Conservation (phyloP, 805 yeast genomes). For the Candida rishiriensis region DNA sequence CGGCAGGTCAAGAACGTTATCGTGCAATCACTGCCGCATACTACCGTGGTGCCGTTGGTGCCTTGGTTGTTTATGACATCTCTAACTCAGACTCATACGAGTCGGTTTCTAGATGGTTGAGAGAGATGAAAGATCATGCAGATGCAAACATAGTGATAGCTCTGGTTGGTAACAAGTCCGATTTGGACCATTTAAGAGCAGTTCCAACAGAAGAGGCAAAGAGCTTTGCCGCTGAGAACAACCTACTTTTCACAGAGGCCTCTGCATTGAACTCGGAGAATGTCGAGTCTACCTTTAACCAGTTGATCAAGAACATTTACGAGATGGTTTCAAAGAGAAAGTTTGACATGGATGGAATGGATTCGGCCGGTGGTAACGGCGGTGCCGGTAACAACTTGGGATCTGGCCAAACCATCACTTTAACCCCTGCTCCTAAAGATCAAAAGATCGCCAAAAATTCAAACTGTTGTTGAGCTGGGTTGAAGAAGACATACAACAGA, state of each 20-base stretch:
- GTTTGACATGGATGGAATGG: conserved; percentile 76
- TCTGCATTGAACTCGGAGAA: conserved; percentile 92
- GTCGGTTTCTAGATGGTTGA: conserved; percentile 81
- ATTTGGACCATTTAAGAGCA: conserved; percentile 87
- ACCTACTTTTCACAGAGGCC: conserved; percentile 89
- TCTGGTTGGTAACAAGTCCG: conserved; percentile 87
- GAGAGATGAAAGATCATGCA: conserved; percentile 87
- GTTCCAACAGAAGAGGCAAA: conserved; percentile 98
- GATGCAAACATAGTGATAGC: conserved; percentile 94
- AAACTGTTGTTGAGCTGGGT: conserved; percentile 55
- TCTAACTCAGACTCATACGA: conserved; percentile 86
- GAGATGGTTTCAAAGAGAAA: conserved; percentile 93
- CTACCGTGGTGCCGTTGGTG: conserved; percentile 98
- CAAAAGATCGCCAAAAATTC: conserved; percentile 53
- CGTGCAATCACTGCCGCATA: conserved; percentile 97
- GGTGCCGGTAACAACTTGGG: conserved; percentile 48
- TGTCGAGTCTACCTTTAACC: conserved; percentile 92
- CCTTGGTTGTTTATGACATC: conserved; percentile 91
- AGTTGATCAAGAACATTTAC: conserved; percentile 85
- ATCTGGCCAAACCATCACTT: conserved; percentile 79
- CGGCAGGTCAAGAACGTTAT: conserved; percentile 98
- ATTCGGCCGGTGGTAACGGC: conserved; percentile 19
- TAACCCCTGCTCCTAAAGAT: conserved; percentile 91
- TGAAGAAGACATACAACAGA: no score
- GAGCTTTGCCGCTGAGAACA: conserved; percentile 90